phyloP scores from a whole-genome alignment of 306 rosid species.

The Begonia peltatifolia region DNA sequence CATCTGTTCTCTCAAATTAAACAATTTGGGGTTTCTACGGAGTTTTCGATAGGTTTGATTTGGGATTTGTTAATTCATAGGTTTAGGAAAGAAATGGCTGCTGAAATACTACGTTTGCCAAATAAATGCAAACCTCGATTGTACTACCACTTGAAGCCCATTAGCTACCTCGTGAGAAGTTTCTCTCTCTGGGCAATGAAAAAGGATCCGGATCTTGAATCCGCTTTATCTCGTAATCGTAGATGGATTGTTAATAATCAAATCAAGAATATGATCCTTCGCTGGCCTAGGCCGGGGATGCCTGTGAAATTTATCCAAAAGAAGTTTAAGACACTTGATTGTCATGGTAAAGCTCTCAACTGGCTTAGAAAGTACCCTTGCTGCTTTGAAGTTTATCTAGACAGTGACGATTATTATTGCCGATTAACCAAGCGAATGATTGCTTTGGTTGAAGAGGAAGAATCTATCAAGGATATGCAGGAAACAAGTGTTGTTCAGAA shows the following conservation, averaged over 20 bases:
- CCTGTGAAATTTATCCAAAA: conserved; percentile 50
- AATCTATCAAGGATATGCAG: conserved; percentile 38
- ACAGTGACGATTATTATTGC: conserved; percentile 25
- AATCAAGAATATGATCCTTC: conserved; percentile 62
- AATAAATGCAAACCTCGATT: neutral
- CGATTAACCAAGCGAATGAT: conserved; percentile 56
- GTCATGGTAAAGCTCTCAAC: conserved; percentile 71
- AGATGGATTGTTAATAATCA: conserved; percentile 82
- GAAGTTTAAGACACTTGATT: conserved; percentile 79
- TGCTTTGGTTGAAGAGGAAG: conserved; percentile 59
- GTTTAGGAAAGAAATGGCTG: neutral
- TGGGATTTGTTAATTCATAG: too few relatives aligned
- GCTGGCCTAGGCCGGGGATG: conserved; percentile 44
- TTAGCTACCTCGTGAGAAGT: conserved; percentile 17
- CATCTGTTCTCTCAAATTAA: too few relatives aligned
- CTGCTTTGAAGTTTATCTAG: conserved; percentile 47
- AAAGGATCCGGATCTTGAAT: conserved; percentile 75
- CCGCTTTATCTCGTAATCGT: conserved; percentile 59
- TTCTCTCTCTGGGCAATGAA: conserved; percentile 76
- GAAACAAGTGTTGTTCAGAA: conserved; percentile 32
- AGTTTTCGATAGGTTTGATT: too few relatives aligned
- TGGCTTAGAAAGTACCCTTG: conserved; percentile 78
- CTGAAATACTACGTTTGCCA: conserved; percentile 1
- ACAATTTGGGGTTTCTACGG: too few relatives aligned
- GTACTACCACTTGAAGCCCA: neutral